Conservation (phyloP, 805 yeast genomes). For the Kregervanrija pseudodelftensis region DNA sequence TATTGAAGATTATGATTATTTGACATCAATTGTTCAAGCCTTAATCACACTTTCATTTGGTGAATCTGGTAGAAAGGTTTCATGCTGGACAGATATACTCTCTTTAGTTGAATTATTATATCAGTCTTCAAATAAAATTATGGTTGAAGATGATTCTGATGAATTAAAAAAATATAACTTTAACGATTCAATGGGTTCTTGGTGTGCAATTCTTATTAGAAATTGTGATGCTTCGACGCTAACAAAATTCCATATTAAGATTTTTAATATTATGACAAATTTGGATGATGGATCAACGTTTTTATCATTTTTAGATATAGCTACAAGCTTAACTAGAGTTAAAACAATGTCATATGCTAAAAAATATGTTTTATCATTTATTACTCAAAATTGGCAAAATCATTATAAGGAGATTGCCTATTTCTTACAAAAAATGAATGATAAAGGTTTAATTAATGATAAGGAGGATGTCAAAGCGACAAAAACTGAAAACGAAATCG, state of each 20-base stretch:
- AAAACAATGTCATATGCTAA: constrained; percentile 40
- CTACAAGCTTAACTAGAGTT: constrained; percentile 35
- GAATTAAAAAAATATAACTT: constrained; percentile 9
- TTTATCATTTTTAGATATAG: constrained; percentile 40
- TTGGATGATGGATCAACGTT: constrained; percentile 31
- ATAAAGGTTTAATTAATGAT: constrained; percentile 15
- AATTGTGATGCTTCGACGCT: constrained; percentile 39
- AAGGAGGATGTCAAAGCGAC: not conserved
- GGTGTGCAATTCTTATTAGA: constrained; percentile 45
- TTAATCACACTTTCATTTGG: constrained; percentile 49
- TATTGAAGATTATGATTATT: constrained; percentile 5
- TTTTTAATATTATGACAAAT: constrained; percentile 35
- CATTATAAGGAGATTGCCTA: constrained; percentile 32
- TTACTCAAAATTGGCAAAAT: constrained; percentile 36
- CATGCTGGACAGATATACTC: constrained; percentile 38
- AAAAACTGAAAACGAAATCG: too few relatives aligned
- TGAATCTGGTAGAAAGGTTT: constrained; percentile 61
- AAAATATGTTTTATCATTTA: constrained; percentile 40
- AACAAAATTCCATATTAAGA: constrained; percentile 37
- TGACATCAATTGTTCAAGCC: constrained; percentile 32
- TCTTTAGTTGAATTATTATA: constrained; percentile 12
- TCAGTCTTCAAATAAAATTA: constrained; percentile 2
- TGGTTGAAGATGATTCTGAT: constrained; percentile 8
- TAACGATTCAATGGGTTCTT: constrained; percentile 32
- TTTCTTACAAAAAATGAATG: constrained; percentile 34